Evolutionary conservation across 164 flowering plant species (phyloP).

Genomic region (Aristolochia fimbriata): DNA sequence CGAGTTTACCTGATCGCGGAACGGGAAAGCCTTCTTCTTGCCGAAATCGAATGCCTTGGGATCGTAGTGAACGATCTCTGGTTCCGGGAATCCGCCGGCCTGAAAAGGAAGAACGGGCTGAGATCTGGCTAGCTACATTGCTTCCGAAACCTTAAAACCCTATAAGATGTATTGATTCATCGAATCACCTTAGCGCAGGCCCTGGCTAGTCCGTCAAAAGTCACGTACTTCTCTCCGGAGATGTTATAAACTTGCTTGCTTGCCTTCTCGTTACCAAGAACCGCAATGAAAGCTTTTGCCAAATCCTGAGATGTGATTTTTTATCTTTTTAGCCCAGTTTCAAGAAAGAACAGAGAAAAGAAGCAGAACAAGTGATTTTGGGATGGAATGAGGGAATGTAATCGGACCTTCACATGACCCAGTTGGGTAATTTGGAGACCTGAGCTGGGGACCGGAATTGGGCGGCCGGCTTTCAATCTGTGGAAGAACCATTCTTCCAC

Average conservation of each 20-base stretch:
- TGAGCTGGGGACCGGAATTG: constrained; percentile 85
- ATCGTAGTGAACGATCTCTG: constrained; percentile 78
- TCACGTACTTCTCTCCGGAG: constrained; percentile 87
- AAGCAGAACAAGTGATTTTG: not conserved
- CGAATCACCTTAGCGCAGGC: constrained; percentile 87
- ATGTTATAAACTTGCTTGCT: constrained; percentile 87
- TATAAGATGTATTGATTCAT: no score
- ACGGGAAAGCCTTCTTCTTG: constrained; percentile 94
- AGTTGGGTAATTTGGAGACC: constrained; percentile 88
- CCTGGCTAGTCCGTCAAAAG: constrained; percentile 87
- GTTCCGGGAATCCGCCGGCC: constrained; percentile 99
- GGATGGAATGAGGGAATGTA: not conserved
- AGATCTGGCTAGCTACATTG: no score
- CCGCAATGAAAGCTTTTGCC: constrained; percentile 71
- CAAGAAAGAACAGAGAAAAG: no score
- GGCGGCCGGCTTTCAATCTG: constrained; percentile 94
- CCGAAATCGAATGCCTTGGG: constrained; percentile 95
- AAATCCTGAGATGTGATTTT: constrained; percentile 47
- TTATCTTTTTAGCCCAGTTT: no score
- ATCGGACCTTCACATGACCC: constrained; percentile 87
- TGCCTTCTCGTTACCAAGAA: constrained; percentile 88
- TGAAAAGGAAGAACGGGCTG: constrained; percentile 9
- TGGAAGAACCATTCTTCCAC: constrained; percentile 99
- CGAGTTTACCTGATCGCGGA: constrained; percentile 71
- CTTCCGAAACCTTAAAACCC: no score